These are phyloP conservation scores for Debaryomyces sp. DNA, from an alignment of 1,139 yeast species.

Conservation along the genomic window DNA sequence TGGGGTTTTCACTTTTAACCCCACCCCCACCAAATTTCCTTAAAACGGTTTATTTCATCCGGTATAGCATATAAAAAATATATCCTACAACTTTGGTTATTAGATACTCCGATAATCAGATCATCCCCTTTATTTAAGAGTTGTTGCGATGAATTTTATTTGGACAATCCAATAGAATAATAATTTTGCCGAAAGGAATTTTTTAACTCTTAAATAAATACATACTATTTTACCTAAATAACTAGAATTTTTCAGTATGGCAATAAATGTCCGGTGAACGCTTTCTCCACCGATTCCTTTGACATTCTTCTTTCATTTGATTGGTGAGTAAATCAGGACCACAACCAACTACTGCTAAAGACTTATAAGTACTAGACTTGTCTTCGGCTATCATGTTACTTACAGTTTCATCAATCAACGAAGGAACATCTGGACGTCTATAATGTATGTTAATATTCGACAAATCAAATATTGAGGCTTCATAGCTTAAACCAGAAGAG, in stretches of 20 bases:
- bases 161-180: background rate
- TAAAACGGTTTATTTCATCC: background rate
- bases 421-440: background rate
- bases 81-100: background rate
- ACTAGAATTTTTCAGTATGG: constrained; percentile 26
- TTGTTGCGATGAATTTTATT: background rate
- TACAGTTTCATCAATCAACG: background rate
- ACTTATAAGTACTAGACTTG: constrained; percentile 15
- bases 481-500: background rate
- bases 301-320: constrained; percentile 29
- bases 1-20: background rate
- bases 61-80: background rate
- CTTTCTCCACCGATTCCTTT: constrained; percentile 26
- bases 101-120: background rate
- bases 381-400: background rate
- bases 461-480: background rate
- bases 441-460: background rate
- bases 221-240: background rate
- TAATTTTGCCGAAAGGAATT: too few species aligned
- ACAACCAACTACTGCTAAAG: constrained; percentile 41
- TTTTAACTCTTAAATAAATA: too few species aligned
- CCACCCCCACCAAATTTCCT: background rate
- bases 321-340: constrained; percentile 37
- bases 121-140: background rate
- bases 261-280: constrained; percentile 39